A percentile compares a stretch with the other conserved stretches of the same genome.
phyloP scores from a whole-genome alignment of 2,329 filamentous ascomycete species.

The Microdochium trichocladiopsis region DNA sequence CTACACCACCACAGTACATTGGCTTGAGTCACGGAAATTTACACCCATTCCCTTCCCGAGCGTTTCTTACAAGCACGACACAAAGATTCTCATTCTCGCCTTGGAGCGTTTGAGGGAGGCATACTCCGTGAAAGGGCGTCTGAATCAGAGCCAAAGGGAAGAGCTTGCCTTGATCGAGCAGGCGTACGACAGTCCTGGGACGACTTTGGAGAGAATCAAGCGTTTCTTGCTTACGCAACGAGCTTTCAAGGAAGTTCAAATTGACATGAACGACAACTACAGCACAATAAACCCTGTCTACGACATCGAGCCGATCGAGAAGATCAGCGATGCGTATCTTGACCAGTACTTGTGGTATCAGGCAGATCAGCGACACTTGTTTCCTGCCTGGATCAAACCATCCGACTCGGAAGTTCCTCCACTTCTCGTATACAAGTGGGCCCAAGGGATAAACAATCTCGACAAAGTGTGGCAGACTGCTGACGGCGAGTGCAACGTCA shows the following conservation, averaged over 20 bases:
- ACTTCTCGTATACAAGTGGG: conserved; percentile 95
- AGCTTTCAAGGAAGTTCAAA: conserved; percentile 98
- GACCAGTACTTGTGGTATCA: conserved; percentile 99
- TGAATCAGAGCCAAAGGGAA: conserved; percentile 97
- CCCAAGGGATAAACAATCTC: conserved; percentile 97
- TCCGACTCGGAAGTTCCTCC: conserved; percentile 97
- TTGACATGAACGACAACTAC: conserved; percentile 99
- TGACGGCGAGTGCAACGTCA: conserved; percentile 94
- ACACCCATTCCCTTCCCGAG: conserved; percentile 98
- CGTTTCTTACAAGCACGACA: conserved; percentile 99
- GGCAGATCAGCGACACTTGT: conserved; percentile 92
- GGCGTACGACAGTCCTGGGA: conserved; percentile 95
- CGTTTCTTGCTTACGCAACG: conserved; percentile 93
- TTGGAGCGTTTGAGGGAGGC: conserved; percentile 89
- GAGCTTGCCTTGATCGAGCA: conserved; percentile 96
- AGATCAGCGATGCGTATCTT: conserved; percentile 97
- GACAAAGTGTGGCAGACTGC: conserved; percentile 91
- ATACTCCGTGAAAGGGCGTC: conserved; percentile 92
- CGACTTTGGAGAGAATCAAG: conserved; percentile 93
- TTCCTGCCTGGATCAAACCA: conserved; percentile 98
- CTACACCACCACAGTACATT: conserved; percentile 97
- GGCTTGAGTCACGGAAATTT: conserved; percentile 97
- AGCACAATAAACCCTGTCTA: conserved; percentile 98
- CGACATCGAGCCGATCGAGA: conserved; percentile 97
- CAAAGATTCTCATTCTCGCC: conserved; percentile 94